phyloP scores from a whole-genome alignment of 1,139 yeast genomes.

The Petasospora fabianii region DNA sequence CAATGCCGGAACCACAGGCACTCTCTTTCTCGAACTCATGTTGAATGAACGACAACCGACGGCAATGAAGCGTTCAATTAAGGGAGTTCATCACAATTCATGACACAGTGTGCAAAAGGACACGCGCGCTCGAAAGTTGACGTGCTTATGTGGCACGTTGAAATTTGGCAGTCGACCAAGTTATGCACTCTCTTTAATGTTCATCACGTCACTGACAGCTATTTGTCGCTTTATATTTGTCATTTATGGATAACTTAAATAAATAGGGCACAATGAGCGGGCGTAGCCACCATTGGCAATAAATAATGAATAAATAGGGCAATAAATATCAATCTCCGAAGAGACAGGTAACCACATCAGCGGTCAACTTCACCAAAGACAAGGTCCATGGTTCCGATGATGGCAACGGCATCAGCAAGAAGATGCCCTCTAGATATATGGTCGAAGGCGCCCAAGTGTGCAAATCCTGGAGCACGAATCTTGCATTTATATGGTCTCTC shows the following conservation, averaged over 20 bases:
- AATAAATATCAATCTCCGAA: too few relatives aligned
- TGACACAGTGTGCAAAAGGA: neutral
- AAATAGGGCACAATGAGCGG: too few relatives aligned
- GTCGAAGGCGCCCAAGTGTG: constrained; percentile 85
- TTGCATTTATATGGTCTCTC: constrained; percentile 92
- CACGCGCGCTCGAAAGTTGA: neutral
- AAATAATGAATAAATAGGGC: too few relatives aligned
- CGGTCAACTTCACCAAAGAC: constrained; percentile 95
- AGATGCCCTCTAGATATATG: constrained; percentile 82
- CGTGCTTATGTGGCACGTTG: neutral
- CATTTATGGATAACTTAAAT: too few relatives aligned
- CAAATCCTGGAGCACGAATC: constrained; percentile 91
- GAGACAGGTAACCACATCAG: too few relatives aligned
- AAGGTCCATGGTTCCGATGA: constrained; percentile 93
- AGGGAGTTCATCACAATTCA: too few relatives aligned
- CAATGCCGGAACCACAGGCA: constrained; percentile 2
- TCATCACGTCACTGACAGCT: too few relatives aligned
- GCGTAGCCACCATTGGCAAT: too few relatives aligned
- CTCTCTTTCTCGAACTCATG: constrained; percentile 11
- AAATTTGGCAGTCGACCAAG: neutral
- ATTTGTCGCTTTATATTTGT: too few relatives aligned
- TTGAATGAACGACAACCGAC: neutral
- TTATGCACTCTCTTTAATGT: too few relatives aligned
- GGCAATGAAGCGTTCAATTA: too few relatives aligned
- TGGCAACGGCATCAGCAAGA: constrained; percentile 90